Evolutionary conservation across 2,329 filamentous ascomycete species (phyloP).

Genomic region (Trichocomaceae sp.): DNA sequence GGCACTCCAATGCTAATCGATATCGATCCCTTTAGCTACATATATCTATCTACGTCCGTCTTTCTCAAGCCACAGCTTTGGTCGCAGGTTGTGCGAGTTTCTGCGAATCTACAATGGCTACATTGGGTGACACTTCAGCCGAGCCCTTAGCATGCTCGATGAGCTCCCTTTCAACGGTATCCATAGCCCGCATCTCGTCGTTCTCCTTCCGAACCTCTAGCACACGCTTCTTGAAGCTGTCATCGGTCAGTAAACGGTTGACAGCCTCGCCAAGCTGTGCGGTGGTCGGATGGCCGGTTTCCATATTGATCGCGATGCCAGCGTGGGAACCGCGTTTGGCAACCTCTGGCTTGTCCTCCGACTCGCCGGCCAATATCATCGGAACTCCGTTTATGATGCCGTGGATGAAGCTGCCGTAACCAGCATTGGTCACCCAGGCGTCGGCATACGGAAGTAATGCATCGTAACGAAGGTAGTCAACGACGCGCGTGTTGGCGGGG

Average conservation of each 20-base stretch:
- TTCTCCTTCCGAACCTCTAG: background rate
- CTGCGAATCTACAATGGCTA: too few species aligned
- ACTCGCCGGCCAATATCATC: background rate
- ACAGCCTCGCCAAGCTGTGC: background rate
- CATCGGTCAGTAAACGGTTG: background rate
- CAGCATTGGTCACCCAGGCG: background rate
- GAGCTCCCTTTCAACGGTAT: background rate
- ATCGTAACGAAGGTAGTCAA: background rate
- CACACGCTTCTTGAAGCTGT: background rate
- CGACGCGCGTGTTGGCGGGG: background rate
- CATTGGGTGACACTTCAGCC: background rate
- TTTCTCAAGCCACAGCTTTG: background rate
- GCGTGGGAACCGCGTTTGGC: background rate
- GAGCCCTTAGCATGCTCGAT: background rate
- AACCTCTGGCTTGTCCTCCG: background rate
- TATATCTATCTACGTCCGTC: too few species aligned
- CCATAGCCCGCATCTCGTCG: background rate
- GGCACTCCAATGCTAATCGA: too few species aligned
- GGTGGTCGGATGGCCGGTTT: background rate
- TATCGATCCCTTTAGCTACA: too few species aligned
- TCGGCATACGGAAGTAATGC: background rate
- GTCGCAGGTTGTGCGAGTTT: background rate
- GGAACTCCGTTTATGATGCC: background rate
- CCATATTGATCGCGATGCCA: background rate
- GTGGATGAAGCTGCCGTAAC: background rate